Conservation (phyloP, 208 protist species). For the Trypanosoma boissoni region DNA sequence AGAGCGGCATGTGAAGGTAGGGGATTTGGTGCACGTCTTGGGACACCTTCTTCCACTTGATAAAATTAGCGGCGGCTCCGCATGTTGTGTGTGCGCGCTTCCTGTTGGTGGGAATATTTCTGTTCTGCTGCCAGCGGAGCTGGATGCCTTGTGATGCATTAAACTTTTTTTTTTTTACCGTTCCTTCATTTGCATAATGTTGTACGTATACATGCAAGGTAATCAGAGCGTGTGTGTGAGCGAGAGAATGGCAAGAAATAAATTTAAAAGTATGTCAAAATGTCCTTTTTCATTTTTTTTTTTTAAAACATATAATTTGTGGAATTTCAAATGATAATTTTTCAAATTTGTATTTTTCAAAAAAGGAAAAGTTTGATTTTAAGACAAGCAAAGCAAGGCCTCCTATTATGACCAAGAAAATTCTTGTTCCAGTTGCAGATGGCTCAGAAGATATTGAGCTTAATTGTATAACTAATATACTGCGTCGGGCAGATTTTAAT, state of each 20-base stretch:
- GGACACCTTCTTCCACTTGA: constrained; percentile 61
- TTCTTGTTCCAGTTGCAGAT: constrained; percentile 81
- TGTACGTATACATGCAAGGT: no score
- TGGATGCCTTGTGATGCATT: constrained; percentile 1
- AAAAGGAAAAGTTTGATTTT: no score
- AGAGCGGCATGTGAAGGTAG: constrained; percentile 34
- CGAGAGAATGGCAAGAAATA: no score
- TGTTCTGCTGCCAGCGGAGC: constrained; percentile 35
- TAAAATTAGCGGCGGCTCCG: constrained; percentile 3
- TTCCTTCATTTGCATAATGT: no score
- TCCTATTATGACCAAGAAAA: constrained; percentile 40
- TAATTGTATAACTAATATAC: constrained; percentile 78
- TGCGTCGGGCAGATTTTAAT: constrained; percentile 61
- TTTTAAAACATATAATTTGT: no score
- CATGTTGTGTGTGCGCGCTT: constrained; percentile 57
- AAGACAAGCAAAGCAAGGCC: no score
- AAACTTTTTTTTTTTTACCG: no score
- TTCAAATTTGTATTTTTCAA: constrained; percentile 15
- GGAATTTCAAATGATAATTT: constrained; percentile 2
- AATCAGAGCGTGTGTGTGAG: no score
- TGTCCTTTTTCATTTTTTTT: no score
- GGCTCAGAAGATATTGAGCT: constrained; percentile 89
- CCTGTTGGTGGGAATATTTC: constrained; percentile 81
- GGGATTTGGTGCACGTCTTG: constrained; percentile 81
- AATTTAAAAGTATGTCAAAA: no score